Base-by-base conservation (phyloP, 2,329 filamentous ascomycete species). In the Leptographium flavum region DNA sequence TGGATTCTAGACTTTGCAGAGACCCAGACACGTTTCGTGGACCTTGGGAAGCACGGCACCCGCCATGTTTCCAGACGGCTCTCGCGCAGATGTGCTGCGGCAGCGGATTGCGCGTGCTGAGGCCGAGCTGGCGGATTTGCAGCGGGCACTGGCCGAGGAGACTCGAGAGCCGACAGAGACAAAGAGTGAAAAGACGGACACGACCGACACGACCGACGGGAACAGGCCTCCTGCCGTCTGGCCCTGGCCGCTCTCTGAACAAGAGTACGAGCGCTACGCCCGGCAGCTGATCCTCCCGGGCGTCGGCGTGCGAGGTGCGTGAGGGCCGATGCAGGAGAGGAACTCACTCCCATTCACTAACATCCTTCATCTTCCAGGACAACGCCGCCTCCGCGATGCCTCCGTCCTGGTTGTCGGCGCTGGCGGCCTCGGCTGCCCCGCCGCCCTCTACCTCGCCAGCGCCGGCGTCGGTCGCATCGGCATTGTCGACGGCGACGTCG, bases 401-500 rank as follows among this genome's bases (percentile, higher is more conserved):
- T 76, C 70, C 19, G 79, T 95, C 5, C 71, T 96, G 8, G 70
- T 98, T 39, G 74, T 98, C 22, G 92, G 92, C 11, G 81, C 85
- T 2, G 92, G 92, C 6, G 92, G 92, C 0, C 67, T 98, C 13
- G 92, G 92, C 11, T 96, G 87, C 58, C 92, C 92, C 11, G 87
- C 92, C 13, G 85, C 88, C 1, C 75, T 84, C n/a, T 98, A 98
- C 58, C 75, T 98, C 2, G 86, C 87, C 10, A 90, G 87, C 21
- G 84, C 92, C 2, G 92, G 92, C 1, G 73, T 95, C 1, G 87
- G 88, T 9, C 83, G 72, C 0, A 63, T 98, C 17, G 88, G 90
- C 0, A 67, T 98, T 8, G 76, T 92, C 22, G 92, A 98, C 58
- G 87, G 83, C 4, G 92, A 98, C 62, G 70, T 69, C 0, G 90